Percentiles rank a stretch among this genome's conserved stretches.
Evolutionary conservation across 2,329 filamentous ascomycete species (phyloP).

Genomic region (Calonectria montana): DNA sequence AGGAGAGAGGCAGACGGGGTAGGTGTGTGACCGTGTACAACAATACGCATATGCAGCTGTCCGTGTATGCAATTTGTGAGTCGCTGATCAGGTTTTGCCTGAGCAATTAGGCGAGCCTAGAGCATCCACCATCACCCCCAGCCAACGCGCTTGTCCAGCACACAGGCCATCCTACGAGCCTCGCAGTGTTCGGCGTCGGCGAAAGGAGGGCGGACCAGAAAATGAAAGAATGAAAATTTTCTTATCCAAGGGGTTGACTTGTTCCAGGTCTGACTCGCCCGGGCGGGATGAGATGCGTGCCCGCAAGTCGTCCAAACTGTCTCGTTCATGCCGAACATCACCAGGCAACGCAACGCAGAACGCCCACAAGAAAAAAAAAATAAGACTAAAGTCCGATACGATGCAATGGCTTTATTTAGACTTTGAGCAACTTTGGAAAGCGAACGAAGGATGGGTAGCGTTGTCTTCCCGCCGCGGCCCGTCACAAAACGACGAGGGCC

Average conservation of each 20-base stretch:
- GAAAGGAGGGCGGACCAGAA: constrained; percentile 27
- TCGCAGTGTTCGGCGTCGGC: constrained; percentile 39
- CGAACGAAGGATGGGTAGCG: constrained; percentile 6
- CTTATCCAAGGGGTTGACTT: constrained; percentile 3
- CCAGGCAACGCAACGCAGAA: not conserved
- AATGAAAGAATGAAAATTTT: not conserved
- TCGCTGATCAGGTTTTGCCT: not conserved
- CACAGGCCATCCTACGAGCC: constrained; percentile 43
- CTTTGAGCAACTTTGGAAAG: not conserved
- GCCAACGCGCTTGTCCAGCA: constrained; percentile 31
- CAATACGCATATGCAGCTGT: constrained; percentile 27
- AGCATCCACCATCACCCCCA: constrained; percentile 15
- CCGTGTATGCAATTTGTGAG: constrained; percentile 27
- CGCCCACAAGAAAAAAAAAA: too few relatives aligned
- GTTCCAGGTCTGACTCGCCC: constrained; percentile 20
- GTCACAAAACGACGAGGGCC: constrained; percentile 22
- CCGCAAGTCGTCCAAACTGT: not conserved
- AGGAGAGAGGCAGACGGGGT: constrained; percentile 29
- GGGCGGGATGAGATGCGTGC: not conserved
- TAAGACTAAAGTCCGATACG: not conserved
- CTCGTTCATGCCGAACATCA: constrained; percentile 1
- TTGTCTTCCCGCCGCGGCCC: constrained; percentile 21
- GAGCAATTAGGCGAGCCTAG: constrained; percentile 13
- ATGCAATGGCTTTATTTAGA: not conserved
- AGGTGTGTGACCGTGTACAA: constrained; percentile 22